Evolutionary conservation across 2,329 filamentous ascomycete species (phyloP).

Genomic region (Leptodontidium sp.): DNA sequence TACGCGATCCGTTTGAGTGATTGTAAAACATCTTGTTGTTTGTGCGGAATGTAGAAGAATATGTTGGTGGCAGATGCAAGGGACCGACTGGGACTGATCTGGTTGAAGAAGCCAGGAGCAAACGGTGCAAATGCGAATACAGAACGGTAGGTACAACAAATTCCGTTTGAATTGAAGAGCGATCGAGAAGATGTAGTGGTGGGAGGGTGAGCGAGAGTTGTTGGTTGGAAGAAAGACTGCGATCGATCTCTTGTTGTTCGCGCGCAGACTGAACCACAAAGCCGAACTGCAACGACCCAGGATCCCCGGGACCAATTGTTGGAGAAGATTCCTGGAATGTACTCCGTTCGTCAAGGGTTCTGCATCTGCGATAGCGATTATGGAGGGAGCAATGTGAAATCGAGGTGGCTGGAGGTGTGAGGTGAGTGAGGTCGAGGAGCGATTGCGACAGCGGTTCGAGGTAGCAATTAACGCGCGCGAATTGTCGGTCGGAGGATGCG

Average conservation of each 20-base stretch:
- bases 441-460: slow-evolving; percentile 18
- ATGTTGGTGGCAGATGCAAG: slow-evolving; percentile 24
- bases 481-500: neutral
- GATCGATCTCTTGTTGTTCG: neutral
- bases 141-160: neutral
- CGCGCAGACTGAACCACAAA: slow-evolving; percentile 7
- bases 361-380: slow-evolving; percentile 10
- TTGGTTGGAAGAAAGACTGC: neutral
- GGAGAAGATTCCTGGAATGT: slow-evolving; percentile 1
- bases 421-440: neutral
- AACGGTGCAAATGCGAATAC: slow-evolving; percentile 6
- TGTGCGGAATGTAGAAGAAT: slow-evolving; percentile 32
- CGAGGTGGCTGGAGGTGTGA: slow-evolving; percentile 11
- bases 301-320: neutral
- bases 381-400: neutral
- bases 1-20: slow-evolving; percentile 43
- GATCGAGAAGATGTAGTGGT: neutral
- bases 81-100: slow-evolving; percentile 4
- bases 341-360: slow-evolving; percentile 7
- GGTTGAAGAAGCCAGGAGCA: slow-evolving; percentile 9
- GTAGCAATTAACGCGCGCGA: neutral
- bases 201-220: neutral
- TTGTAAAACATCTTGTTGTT: slow-evolving; percentile 39
- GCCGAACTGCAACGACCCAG: slow-evolving; percentile 8
- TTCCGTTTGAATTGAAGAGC: slow-evolving; percentile 1